These are phyloP conservation scores for Peronospora destructor DNA, from an alignment of 352 stramenopile species.

Conservation along the genomic window DNA sequence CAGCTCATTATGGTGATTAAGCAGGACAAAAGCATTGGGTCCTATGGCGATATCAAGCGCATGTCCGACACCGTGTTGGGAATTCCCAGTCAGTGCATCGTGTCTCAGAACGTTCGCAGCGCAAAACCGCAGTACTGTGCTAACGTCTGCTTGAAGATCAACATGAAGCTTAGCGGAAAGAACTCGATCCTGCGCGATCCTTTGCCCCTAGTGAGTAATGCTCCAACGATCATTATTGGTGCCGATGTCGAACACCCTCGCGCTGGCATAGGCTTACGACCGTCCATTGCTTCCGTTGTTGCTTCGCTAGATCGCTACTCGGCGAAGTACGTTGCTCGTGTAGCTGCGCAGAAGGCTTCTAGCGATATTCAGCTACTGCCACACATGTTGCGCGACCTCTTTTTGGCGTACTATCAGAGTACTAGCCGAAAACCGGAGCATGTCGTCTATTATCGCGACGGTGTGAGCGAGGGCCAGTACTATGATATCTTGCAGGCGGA, in stretches of 20 bases:
- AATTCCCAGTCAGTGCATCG: constrained; percentile 65
- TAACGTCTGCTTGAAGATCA: constrained; percentile 72
- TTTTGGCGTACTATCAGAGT: constrained; percentile 65
- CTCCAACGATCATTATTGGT: constrained; percentile 72
- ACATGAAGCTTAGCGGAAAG: constrained; percentile 69
- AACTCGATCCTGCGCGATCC: constrained; percentile 49
- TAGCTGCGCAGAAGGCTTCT: constrained; percentile 40
- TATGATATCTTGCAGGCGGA: constrained; percentile 66
- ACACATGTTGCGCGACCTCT: constrained; percentile 60
- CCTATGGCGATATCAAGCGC: constrained; percentile 68
- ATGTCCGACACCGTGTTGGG: constrained; percentile 61
- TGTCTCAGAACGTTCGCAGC: constrained; percentile 38
- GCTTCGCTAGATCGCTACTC: constrained; percentile 67
- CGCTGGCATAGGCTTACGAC: constrained; percentile 44
- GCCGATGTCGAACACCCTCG: constrained; percentile 69
- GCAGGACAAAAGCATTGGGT: constrained; percentile 31
- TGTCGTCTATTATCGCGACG: constrained; percentile 84
- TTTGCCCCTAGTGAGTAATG: constrained; percentile 36
- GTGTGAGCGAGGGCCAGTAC: constrained; percentile 81
- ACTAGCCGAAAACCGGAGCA: constrained; percentile 69
- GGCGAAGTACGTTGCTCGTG: constrained; percentile 54
- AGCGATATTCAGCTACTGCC: constrained; percentile 55
- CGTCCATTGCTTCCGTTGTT: constrained; percentile 72
- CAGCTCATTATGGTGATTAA: constrained; percentile 64
- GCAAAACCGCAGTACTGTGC: constrained; percentile 48